Conservation (phyloP, 352 stramenopile genomes). For the Phytophthora pisi region DNA sequence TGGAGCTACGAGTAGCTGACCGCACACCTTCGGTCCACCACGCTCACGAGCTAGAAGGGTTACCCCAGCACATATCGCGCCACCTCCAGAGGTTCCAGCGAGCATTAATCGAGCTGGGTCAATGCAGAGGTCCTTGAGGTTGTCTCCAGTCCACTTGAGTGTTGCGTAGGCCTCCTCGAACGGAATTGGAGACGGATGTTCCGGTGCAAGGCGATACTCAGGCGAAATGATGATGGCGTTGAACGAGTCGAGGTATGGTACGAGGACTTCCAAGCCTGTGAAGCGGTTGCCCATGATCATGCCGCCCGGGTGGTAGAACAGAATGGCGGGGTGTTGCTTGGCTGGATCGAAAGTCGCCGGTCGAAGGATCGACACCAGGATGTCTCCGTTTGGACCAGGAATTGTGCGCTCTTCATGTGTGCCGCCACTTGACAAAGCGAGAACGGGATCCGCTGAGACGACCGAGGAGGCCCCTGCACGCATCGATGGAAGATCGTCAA, state of each 20-base stretch:
- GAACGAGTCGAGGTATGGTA: constrained; percentile 24
- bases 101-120: constrained; percentile 24
- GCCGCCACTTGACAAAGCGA: constrained; percentile 6
- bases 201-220: constrained; percentile 35
- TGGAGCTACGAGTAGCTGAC: constrained; percentile 26
- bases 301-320: constrained; percentile 36
- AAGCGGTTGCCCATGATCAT: constrained; percentile 38
- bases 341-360: constrained; percentile 13
- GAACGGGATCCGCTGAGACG: constrained; percentile 10
- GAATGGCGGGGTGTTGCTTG: constrained; percentile 30
- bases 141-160: constrained; percentile 22
- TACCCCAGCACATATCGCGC: constrained; percentile 29
- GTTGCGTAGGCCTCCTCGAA: constrained; percentile 28
- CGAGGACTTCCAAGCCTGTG: constrained; percentile 19
- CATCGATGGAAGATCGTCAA: constrained; percentile 17
- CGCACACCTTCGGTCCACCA: constrained; percentile 24
- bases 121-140: constrained; percentile 19
- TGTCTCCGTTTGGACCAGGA: constrained; percentile 22
- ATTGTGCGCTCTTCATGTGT: constrained; percentile 23
- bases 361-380: constrained; percentile 29
- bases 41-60: constrained; percentile 23
- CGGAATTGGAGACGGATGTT: constrained; percentile 24
- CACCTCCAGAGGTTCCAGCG: constrained; percentile 29
- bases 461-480: constrained; percentile 12
- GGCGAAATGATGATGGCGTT: constrained; percentile 30